Conservation (phyloP, 129 eudicot genomes). For the carrot (Daucus carota) region DNA sequence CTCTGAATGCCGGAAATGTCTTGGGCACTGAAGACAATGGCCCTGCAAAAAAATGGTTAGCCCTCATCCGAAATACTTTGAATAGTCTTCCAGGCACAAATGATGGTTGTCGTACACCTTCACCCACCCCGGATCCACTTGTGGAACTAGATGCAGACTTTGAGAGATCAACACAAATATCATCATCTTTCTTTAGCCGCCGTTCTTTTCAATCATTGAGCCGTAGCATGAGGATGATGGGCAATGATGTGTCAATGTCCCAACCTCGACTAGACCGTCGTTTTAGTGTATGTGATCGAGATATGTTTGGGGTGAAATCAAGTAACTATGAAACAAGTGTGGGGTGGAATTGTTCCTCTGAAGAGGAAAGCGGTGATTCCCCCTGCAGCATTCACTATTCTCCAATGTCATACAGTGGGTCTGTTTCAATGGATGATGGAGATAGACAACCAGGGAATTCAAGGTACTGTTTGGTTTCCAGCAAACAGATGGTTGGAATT, state of each 20-base stretch:
- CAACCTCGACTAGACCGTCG: constrained; percentile 51
- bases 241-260: constrained; percentile 31
- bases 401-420: constrained; percentile 46
- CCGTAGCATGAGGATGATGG: constrained; percentile 72
- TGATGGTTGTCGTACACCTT: constrained; percentile 41
- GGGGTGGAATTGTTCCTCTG: constrained; percentile 62
- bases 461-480: constrained; percentile 76
- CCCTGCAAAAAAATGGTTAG: constrained; percentile 83
- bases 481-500: constrained; percentile 97
- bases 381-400: constrained; percentile 31
- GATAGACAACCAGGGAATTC: constrained; percentile 44
- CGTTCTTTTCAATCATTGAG: constrained; percentile 59
- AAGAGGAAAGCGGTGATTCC: constrained; percentile 69
- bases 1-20: constrained; percentile 92
- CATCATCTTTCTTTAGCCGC: constrained; percentile 50
- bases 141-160: constrained; percentile 63
- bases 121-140: constrained; percentile 56
- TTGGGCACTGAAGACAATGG: constrained; percentile 94
- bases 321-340: constrained; percentile 45
- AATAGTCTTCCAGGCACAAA: constrained; percentile 59
- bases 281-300: constrained; percentile 71
- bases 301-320: constrained; percentile 40
- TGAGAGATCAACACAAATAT: constrained; percentile 41
- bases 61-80: constrained; percentile 64
- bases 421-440: constrained; percentile 50